Evolutionary conservation across 169 alveolate genomes (phyloP).

Genomic region (Cryptosporidium ryanae): DNA sequence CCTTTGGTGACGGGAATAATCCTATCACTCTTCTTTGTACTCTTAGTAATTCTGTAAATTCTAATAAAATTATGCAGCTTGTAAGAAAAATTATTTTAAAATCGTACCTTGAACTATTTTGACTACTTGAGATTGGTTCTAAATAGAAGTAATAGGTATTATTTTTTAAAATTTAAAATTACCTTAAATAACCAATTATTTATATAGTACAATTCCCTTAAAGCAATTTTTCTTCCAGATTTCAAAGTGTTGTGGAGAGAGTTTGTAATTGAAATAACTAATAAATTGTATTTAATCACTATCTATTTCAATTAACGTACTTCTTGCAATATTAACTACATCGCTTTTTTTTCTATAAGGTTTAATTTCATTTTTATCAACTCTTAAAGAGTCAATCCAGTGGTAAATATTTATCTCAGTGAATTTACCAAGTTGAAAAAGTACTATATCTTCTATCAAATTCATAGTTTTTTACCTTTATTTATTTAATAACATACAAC

Average conservation of each 20-base stretch:
- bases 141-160: background rate
- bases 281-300: background rate
- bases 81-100: background rate
- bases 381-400: constrained; percentile 17
- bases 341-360: constrained; percentile 12
- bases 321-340: constrained; percentile 38
- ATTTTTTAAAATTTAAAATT: constrained; percentile 4
- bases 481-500: too few species aligned
- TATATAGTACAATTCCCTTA: constrained; percentile 53
- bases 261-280: constrained; percentile 55
- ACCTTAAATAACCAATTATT: constrained; percentile 45
- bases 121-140: constrained; percentile 56
- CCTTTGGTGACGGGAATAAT: constrained; percentile 72
- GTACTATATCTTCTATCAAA: constrained; percentile 33
- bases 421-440: constrained; percentile 5
- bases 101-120: constrained; percentile 50
- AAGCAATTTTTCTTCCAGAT: constrained; percentile 25
- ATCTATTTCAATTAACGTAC: background rate
- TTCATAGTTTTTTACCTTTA: constrained; percentile 41
- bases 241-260: constrained; percentile 19
- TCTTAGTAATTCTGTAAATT: constrained; percentile 16
- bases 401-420: constrained; percentile 14
- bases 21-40: constrained; percentile 42
- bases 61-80: constrained; percentile 8
- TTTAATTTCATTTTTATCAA: background rate